phyloP scores from a whole-genome alignment of 1,284 basidiomycete genomes.

The Farysia itapuensis region DNA sequence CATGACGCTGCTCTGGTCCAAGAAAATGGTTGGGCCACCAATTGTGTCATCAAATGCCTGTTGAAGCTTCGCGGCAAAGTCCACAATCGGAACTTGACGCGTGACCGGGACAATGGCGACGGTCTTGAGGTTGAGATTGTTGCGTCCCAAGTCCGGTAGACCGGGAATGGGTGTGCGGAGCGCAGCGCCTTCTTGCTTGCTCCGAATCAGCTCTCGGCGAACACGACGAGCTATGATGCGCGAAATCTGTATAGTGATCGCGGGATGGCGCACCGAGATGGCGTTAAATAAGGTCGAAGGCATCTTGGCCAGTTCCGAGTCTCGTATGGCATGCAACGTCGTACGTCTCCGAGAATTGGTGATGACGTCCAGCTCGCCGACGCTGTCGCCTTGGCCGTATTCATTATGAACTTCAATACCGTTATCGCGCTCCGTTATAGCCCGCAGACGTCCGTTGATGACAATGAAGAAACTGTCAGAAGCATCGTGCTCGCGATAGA shows the following conservation, averaged over 20 bases:
- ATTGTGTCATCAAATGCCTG: constrained; percentile 53
- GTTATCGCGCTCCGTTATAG: constrained; percentile 67
- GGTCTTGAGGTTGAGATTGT: constrained; percentile 90
- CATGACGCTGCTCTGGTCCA: constrained; percentile 58
- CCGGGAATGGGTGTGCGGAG: constrained; percentile 44
- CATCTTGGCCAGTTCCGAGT: constrained; percentile 96
- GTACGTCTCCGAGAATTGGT: constrained; percentile 83
- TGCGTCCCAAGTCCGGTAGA: constrained; percentile 65
- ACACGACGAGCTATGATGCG: constrained; percentile 91
- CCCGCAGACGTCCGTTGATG: constrained; percentile 91
- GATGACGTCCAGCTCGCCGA: constrained; percentile 90
- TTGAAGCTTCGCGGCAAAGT: constrained; percentile 55
- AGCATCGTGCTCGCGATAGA: constrained; percentile 85
- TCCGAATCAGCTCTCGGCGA: constrained; percentile 69
- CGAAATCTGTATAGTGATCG: constrained; percentile 92
- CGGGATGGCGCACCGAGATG: constrained; percentile 76
- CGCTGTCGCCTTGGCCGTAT: constrained; percentile 80
- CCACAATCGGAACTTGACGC: constrained; percentile 53
- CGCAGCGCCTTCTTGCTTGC: constrained; percentile 32
- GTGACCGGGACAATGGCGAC: constrained; percentile 75
- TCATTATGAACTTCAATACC: constrained; percentile 81
- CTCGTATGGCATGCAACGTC: constrained; percentile 95
- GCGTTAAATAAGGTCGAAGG: constrained; percentile 97
- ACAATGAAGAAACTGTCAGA: constrained; percentile 96
- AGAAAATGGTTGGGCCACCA: constrained; percentile 48